phyloP scores from a whole-genome alignment of 73 alveolate genomes.

The Symbiodinium pilosum region DNA sequence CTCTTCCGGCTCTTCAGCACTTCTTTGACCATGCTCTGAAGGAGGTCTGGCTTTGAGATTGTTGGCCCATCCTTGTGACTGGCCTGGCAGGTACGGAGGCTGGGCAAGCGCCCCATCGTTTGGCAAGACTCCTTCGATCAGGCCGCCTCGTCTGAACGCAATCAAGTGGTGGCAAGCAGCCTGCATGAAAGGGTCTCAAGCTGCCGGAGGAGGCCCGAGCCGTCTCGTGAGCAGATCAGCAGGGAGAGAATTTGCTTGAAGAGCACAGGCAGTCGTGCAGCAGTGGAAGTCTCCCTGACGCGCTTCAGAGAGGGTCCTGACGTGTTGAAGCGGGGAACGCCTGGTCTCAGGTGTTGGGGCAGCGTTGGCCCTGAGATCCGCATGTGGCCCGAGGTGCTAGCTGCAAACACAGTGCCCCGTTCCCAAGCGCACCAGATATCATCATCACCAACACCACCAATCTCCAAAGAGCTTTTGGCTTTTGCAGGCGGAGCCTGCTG shows the following conservation, averaged over 20 bases:
- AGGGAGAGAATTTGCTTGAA: neutral
- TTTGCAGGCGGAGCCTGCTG: neutral
- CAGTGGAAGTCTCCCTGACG: constrained; percentile 32
- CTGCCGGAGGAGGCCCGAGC: constrained; percentile 7
- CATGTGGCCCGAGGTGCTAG: neutral
- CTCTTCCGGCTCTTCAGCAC: constrained; percentile 14
- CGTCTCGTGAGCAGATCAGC: neutral
- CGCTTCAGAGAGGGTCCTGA: neutral
- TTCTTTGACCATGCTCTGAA: constrained; percentile 32
- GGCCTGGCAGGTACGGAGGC: neutral
- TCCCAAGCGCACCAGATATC: too few relatives aligned
- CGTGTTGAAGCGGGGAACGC: neutral
- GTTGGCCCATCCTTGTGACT: too few relatives aligned
- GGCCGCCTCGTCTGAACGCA: too few relatives aligned
- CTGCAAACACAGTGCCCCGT: too few relatives aligned
- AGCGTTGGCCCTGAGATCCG: constrained; percentile 14
- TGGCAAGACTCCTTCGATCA: constrained; percentile 67
- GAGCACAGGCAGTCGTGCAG: constrained; percentile 55
- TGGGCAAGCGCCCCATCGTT: constrained; percentile 56
- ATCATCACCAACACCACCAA: too few relatives aligned
- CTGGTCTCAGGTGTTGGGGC: neutral
- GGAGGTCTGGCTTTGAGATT: constrained; percentile 15
- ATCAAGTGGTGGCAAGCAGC: neutral
- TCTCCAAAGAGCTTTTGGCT: too few relatives aligned
- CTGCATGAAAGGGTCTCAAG: neutral